These are phyloP conservation scores for Spinellus fusiger DNA, from an alignment of 192 early-diverging fungal species.

Conservation along the genomic window DNA sequence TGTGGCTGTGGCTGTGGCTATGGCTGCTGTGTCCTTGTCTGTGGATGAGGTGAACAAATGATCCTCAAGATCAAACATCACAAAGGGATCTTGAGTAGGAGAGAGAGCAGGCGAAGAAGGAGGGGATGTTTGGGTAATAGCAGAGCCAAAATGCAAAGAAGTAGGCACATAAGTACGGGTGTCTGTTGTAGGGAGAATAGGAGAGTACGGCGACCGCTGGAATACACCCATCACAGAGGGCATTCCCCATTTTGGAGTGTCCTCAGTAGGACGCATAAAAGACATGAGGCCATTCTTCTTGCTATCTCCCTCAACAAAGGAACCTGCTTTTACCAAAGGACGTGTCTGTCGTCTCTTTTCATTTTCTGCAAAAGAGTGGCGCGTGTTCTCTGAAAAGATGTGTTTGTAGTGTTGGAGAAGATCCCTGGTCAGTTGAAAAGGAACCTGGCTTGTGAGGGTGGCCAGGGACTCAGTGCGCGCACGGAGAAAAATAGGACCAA, in stretches of 20 bases:
- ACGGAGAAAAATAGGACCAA: conserved; percentile 44
- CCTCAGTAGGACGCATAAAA: conserved; percentile 11
- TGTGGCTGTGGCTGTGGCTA: background rate
- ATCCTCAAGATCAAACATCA: conserved; percentile 7
- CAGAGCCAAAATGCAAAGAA: conserved; percentile 6
- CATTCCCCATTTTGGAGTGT: conserved; percentile 10
- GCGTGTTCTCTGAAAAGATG: conserved; percentile 32
- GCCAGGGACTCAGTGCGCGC: conserved; percentile 33
- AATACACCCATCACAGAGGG: conserved; percentile 20
- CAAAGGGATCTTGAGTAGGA: conserved; percentile 18
- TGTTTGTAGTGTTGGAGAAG: conserved; percentile 36
- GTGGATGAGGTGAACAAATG: background rate
- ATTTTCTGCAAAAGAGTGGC: conserved; percentile 16
- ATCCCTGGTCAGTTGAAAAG: conserved; percentile 35
- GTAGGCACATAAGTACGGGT: background rate
- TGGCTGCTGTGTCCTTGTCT: background rate
- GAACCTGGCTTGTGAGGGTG: conserved; percentile 39
- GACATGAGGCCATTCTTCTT: conserved; percentile 16
- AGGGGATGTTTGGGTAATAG: conserved; percentile 17
- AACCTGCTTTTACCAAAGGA: background rate
- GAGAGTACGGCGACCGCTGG: too few species aligned
- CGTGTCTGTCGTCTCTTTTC: conserved; percentile 16
- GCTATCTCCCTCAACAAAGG: background rate
- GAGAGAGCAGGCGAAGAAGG: conserved; percentile 13
- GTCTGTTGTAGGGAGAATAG: background rate